Percentiles rank a stretch among this genome's conserved stretches.
Conservation (phyloP, 2,329 filamentous ascomycete genomes). For the Neurospora crassa region DNA sequence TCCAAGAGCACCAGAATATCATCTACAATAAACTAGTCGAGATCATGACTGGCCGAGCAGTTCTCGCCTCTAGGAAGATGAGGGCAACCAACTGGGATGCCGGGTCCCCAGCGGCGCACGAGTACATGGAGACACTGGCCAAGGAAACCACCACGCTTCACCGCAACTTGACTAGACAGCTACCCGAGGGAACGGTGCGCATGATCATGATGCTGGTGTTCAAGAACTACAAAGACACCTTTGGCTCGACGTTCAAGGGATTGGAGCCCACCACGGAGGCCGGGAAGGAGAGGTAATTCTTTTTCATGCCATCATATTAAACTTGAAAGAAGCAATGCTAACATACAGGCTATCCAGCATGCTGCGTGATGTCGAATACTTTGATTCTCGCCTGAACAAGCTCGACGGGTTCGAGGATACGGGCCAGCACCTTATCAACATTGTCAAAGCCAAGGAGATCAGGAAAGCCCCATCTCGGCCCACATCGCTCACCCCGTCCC, state of each 20-base stretch:
- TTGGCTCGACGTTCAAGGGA: constrained; percentile 60
- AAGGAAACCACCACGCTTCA: constrained; percentile 82
- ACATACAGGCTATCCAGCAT: constrained; percentile 42
- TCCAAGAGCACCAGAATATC: constrained; percentile 81
- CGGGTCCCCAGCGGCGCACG: constrained; percentile 33
- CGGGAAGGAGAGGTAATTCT: constrained; percentile 60
- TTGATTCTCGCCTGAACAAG: constrained; percentile 61
- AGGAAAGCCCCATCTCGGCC: constrained; percentile 15
- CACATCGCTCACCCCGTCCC: constrained; percentile 3
- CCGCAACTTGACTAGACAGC: constrained; percentile 71
- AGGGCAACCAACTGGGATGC: constrained; percentile 66
- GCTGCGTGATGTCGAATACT: constrained; percentile 64
- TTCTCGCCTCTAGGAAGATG: constrained; percentile 65
- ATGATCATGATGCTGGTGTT: constrained; percentile 86
- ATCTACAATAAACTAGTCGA: constrained; percentile 91
- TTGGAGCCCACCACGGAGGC: constrained; percentile 54
- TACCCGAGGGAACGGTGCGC: constrained; percentile 65
- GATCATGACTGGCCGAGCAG: constrained; percentile 75
- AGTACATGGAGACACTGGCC: constrained; percentile 78
- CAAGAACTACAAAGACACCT: constrained; percentile 68
- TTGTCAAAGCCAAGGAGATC: constrained; percentile 51
- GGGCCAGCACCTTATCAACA: constrained; percentile 56
- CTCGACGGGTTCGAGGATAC: constrained; percentile 71
- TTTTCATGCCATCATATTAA: constrained; percentile 3
- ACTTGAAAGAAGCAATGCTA: not conserved